Base-by-base conservation (phyloP, 176 grass and related monocot genomes). In the bread wheat (Triticum aestivum) region DNA sequence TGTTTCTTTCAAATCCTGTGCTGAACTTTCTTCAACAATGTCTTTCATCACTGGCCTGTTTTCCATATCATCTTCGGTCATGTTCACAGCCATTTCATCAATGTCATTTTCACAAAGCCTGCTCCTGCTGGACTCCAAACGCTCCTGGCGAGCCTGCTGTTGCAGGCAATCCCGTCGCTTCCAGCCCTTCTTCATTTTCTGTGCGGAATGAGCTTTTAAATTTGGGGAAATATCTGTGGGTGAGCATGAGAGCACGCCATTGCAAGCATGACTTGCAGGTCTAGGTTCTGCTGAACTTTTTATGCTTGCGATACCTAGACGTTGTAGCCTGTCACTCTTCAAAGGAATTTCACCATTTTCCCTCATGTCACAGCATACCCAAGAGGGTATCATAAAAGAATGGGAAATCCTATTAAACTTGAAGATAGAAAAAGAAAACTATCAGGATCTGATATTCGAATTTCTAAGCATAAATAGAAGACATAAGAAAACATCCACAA, bases 351-450 rank as follows among this genome's bases (percentile, higher is more conserved):
- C 78, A 66, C 33, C 47, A 72, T 99, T 96, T 85, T 92, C 97
- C 87, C 92, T 90, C 67, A 93, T 86, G 80, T 96, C 91, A 44
- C 92, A 99, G 73, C 85, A 91, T 90, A 99, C 91, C 97, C 97
- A 96, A 42, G 94, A 86, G 66, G 97, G 97, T 81, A 99, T 84
- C 88, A 91, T 86, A 83, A 84, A 88, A 38, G 88, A 89, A 85
- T 85, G 66, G 44, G 64, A 86, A 32, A 99, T 61, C 92, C 94
- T 99, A 88, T 99, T 99, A 65, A 87, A 94, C 97, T 99, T 87
- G 34, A 89, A 75, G 79, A 42, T 94, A 85, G 52, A 87, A 75
- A 84, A 35, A 42, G 47, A 82, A 83, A 89, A 69, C 14, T 82
- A 73, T 85, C 62, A 85, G 7, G 33, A 5, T 45, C 67, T 29